Percentiles rank a stretch among this genome's conserved stretches.
phyloP scores from a whole-genome alignment of 768 basidiomycete genomes.

The Polyporus arcularius region DNA sequence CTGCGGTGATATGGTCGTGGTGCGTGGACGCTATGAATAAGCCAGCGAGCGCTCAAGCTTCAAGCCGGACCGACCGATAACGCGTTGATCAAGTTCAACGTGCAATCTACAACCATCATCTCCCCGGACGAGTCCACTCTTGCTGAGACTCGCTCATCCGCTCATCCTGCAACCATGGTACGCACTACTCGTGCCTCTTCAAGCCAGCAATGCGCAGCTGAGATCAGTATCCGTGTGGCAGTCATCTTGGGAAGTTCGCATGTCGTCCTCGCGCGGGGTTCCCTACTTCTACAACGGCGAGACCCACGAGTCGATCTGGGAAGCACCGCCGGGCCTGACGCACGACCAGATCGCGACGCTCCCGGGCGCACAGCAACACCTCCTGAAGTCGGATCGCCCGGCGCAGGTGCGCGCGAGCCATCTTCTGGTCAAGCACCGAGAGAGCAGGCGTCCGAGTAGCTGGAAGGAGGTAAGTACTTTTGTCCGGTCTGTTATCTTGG shows the following conservation, averaged over 20 bases:
- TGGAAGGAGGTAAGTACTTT: slow-evolving; percentile 72
- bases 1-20: too few relatives aligned
- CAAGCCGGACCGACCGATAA: background rate
- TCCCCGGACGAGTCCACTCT: too few relatives aligned
- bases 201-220: slow-evolving; percentile 28
- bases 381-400: slow-evolving; percentile 33
- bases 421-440: slow-evolving; percentile 88
- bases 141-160: too few relatives aligned
- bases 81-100: background rate
- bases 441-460: slow-evolving; percentile 75
- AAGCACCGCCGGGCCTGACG: slow-evolving; percentile 61
- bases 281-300: slow-evolving; percentile 88
- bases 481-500: too few relatives aligned
- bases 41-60: too few relatives aligned
- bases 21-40: too few relatives aligned
- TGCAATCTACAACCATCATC: background rate
- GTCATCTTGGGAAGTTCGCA: slow-evolving; percentile 77
- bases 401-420: slow-evolving; percentile 91
- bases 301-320: slow-evolving; percentile 80
- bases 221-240: slow-evolving; percentile 36
- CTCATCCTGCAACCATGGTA: background rate
- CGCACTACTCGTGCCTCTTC: background rate
- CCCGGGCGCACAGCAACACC: slow-evolving; percentile 63
- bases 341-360: slow-evolving; percentile 59
- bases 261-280: slow-evolving; percentile 73